Base-by-base conservation (phyloP, 805 yeast genomes). In the Suhomyces sp. region DNA sequence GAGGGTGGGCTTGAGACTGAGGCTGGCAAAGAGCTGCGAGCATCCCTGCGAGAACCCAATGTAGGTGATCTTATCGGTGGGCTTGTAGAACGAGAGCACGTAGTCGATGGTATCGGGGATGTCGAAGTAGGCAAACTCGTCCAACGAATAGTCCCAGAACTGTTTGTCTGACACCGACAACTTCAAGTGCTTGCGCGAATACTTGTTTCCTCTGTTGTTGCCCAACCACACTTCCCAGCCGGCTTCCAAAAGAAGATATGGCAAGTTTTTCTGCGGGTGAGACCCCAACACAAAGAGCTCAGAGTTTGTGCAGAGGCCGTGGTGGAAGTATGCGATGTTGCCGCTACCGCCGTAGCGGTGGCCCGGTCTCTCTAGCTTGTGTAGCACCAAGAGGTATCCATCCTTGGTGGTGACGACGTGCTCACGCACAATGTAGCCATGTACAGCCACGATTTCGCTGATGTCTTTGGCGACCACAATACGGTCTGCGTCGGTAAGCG, bases 31-130 rank as follows among this genome's bases (percentile, higher is more conserved):
- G 20, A 66, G 50, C 53, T 67, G 72, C 1, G 70, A 60, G 47
- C 69, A 66, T 3, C 72, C 72, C 49, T 67, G 72, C 3, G 65
- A 60, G 50, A 67, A 67, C 20, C 72, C 72, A 22, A 67, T 53
- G 45, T 64, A 67, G 2, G 67, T 60, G 25, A 67, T 55, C 41
- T 56, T 56, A n/a, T 51, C 56, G 6, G 37, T 45, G 10, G 51
- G 53, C 1, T 47, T n/a, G 48, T 67, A 66, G 39, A 51, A 52
- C 21, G 57, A 48, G 15, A 44, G 47, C 15, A 67, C 62, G 52
- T 65, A 67, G 40, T 50, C 55, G 3, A 67, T 48, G 15, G 63
- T 59, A 46, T 64, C 64, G 17, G 71, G 71, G 31, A 67, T 66
- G 48, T 67, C 72, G 47, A 62, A 66, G 35, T 63, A 58, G 31